phyloP scores from a whole-genome alignment of 2,329 filamentous ascomycete species.

The Drechslerella coelobrocha region DNA sequence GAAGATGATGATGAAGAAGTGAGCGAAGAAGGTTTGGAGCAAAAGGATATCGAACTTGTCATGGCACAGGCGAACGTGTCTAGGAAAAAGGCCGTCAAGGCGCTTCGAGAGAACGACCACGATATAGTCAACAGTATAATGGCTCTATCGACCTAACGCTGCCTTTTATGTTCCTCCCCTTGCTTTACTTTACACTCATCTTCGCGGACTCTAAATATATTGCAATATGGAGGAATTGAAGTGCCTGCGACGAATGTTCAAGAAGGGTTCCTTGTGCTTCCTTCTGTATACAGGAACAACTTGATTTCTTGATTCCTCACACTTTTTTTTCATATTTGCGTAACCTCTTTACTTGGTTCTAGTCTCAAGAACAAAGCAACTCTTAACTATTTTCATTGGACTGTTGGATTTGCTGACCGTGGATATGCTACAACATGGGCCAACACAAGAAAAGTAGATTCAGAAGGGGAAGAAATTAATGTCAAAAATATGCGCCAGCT shows the following conservation, averaged over 20 bases:
- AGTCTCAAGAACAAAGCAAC: no score
- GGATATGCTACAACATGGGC: neutral
- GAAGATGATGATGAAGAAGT: constrained; percentile 96
- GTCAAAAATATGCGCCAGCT: neutral
- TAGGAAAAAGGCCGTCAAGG: constrained; percentile 98
- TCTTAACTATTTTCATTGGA: no score
- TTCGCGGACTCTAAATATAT: neutral
- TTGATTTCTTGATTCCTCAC: no score
- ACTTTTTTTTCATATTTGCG: no score
- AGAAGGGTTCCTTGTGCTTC: no score
- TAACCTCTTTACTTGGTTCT: no score
- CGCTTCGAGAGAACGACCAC: constrained; percentile 98
- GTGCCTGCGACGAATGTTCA: neutral
- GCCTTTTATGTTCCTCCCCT: neutral
- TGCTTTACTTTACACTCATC: neutral
- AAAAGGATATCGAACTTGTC: constrained; percentile 99
- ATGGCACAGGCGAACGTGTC: constrained; percentile 88
- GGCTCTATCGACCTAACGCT: constrained; percentile 67
- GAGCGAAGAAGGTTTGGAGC: constrained; percentile 90
- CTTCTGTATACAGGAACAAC: constrained; percentile 11
- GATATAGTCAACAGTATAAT: constrained; percentile 99
- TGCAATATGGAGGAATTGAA: neutral
- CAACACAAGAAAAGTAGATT: neutral
- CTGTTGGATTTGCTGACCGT: no score
- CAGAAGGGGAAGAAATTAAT: neutral